Evolutionary conservation across 257 asterid species (phyloP), one percentile per base, ranked within the genome.

Genomic region (Anisodus acutangulus): DNA sequence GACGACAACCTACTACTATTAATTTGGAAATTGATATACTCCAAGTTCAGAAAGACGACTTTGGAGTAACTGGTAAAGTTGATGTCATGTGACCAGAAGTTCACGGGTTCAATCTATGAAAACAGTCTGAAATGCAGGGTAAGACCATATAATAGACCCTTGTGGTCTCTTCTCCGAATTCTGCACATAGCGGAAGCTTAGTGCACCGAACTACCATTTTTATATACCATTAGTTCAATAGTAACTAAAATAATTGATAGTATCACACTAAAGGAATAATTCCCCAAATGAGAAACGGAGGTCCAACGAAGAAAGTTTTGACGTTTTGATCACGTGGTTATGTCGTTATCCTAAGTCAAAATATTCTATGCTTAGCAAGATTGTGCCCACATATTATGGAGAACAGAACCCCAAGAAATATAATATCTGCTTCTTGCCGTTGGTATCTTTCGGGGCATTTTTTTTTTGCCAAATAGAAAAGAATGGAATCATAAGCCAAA

Each of bases 251-350:
- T 35, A 15, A 22, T 5, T 35, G 76, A 35, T 15, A 68, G 51
- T 68, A 12, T 68, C 76, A 68, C 45, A 15, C 12, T 4, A 69
- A 68, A 39, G 31, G 79, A 71, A 71, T 71, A 71, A 43, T 71
- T 71, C 17, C 57, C 37, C 79, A 45, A 17, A 22, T 49, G 41
- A 59, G 58, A 72, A 59, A 13, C 71, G 17, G 82, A 71, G 51
- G 31, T 58, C 17, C 43, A 16, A 70, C 26, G n/a, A 79, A 72
- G 74, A 72, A 22, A 82, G 49, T 81, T 79, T 79, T 79, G 66
- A 74, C 85, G 22, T 22, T 76, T 72, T 64, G 63, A 9, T 85
- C 83, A 81, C 83, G 53, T 71, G 83, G 49, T 5, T 63, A 37
- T 85, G 12, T 62, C 67, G 9, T 81, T 51, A 57, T 45, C 62